Conservation (phyloP, 164 flowering plant genomes). For the Tinospora cordifolia region DNA sequence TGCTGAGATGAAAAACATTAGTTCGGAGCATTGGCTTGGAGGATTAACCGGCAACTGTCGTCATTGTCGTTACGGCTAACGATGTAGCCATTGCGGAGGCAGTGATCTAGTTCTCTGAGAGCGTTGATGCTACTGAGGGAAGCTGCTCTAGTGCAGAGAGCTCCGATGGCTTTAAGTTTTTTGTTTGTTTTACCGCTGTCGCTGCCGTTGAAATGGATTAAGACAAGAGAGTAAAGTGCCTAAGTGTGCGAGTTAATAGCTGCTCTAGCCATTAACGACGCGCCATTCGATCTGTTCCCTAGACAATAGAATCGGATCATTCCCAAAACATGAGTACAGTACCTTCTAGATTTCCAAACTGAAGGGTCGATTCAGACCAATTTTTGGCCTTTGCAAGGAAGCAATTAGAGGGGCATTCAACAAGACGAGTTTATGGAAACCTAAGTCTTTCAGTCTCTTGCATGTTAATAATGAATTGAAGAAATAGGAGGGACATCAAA, state of each 20-base stretch:
- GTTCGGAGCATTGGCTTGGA: no score
- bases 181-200: no score
- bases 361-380: constrained; percentile 76
- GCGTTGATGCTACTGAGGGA: no score
- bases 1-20: no score
- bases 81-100: no score
- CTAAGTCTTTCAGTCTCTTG: constrained; percentile 57
- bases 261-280: constrained; percentile 75
- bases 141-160: no score
- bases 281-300: constrained; percentile 51
- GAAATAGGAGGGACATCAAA: no score
- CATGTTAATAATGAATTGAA: no score
- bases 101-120: no score
- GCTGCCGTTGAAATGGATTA: constrained; percentile 90
- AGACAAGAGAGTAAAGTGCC: constrained; percentile 69
- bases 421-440: constrained; percentile 41
- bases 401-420: constrained; percentile 34
- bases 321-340: constrained; percentile 64
- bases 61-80: no score
- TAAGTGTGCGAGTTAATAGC: constrained; percentile 64
- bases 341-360: constrained; percentile 81
- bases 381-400: constrained; percentile 39
- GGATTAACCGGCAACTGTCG: no score
- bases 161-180: no score
- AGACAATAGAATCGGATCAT: constrained; percentile 81